Conservation (phyloP, 208 protist species). For the Sergeia podlipaevii region DNA sequence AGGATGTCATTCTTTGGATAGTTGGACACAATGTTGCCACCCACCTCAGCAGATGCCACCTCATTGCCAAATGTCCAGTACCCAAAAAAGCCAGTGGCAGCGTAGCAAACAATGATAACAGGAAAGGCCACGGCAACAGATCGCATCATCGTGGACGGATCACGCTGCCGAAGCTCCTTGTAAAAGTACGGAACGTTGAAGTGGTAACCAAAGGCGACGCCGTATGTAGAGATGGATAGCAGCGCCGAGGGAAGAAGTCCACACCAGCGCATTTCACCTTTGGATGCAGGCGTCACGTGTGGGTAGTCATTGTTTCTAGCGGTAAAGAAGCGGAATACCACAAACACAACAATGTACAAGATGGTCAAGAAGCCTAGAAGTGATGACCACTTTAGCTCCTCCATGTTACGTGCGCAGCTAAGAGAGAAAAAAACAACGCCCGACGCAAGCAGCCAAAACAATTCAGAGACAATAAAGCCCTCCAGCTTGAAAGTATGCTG, state of each 20-base stretch:
- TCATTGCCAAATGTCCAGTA: slow-evolving; percentile 69
- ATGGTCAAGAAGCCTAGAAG: slow-evolving; percentile 80
- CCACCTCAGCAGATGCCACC: slow-evolving; percentile 18
- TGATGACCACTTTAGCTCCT: slow-evolving; percentile 83
- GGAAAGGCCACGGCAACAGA: slow-evolving; percentile 55
- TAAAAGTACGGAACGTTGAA: slow-evolving; percentile 82
- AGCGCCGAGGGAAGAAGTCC: slow-evolving; percentile 27
- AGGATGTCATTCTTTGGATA: slow-evolving; percentile 47
- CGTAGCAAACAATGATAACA: slow-evolving; percentile 60
- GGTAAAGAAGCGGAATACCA: slow-evolving; percentile 57
- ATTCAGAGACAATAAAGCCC: slow-evolving; percentile 25
- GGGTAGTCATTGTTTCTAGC: slow-evolving; percentile 26
- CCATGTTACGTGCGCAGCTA: slow-evolving; percentile 70
- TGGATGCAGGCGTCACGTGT: slow-evolving; percentile 25
- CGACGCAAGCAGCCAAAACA: slow-evolving; percentile 49
- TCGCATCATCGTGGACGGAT: slow-evolving; percentile 50
- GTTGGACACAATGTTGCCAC: slow-evolving; percentile 69
- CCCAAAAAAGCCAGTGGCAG: slow-evolving; percentile 45
- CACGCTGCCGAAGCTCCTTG: slow-evolving; percentile 56
- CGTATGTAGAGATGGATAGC: slow-evolving; percentile 49
- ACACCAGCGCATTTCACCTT: slow-evolving; percentile 39
- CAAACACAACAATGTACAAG: slow-evolving; percentile 70
- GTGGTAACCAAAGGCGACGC: slow-evolving; percentile 67
- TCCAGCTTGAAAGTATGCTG: slow-evolving; percentile 17
- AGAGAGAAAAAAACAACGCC: slow-evolving; percentile 70